These are phyloP conservation scores for Guadua angustifolia DNA, from an alignment of 176 grass and related monocot genomes.

Conservation along the genomic window DNA sequence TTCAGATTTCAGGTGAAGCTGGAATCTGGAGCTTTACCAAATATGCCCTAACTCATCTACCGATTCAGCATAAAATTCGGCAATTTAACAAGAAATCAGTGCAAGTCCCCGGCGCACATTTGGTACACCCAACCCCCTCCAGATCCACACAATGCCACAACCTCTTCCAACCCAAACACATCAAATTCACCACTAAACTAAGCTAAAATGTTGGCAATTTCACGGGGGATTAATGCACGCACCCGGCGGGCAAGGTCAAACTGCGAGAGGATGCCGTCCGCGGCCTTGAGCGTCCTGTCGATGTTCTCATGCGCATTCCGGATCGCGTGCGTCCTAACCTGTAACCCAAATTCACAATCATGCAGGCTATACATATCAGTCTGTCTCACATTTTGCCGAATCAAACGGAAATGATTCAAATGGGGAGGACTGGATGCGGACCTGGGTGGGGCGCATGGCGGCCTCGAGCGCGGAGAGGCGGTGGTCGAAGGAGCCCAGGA, in stretches of 20 bases:
- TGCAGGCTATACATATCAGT: neutral
- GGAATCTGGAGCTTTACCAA: too few relatives aligned
- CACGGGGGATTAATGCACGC: neutral
- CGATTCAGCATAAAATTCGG: neutral
- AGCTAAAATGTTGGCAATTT: neutral
- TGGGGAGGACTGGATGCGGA: neutral
- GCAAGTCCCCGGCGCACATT: neutral
- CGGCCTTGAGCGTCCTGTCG: conserved; percentile 72
- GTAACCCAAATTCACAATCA: neutral
- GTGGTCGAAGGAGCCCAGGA: conserved; percentile 95
- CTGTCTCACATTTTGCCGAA: neutral
- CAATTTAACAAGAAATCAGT: neutral
- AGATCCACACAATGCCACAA: conserved; percentile 15
- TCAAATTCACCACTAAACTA: neutral
- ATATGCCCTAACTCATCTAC: neutral
- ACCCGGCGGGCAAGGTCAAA: conserved; percentile 80
- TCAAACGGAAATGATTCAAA: neutral
- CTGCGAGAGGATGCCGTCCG: conserved; percentile 68
- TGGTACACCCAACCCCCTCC: neutral
- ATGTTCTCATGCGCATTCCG: conserved; percentile 89
- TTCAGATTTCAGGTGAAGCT: too few relatives aligned
- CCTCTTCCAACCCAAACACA: neutral
- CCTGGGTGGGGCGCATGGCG: conserved; percentile 92
- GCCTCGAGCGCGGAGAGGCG: conserved; percentile 92
- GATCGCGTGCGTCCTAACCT: conserved; percentile 87